phyloP scores from a whole-genome alignment of 2,329 filamentous ascomycete species.

The Colletotrichum kahawae region DNA sequence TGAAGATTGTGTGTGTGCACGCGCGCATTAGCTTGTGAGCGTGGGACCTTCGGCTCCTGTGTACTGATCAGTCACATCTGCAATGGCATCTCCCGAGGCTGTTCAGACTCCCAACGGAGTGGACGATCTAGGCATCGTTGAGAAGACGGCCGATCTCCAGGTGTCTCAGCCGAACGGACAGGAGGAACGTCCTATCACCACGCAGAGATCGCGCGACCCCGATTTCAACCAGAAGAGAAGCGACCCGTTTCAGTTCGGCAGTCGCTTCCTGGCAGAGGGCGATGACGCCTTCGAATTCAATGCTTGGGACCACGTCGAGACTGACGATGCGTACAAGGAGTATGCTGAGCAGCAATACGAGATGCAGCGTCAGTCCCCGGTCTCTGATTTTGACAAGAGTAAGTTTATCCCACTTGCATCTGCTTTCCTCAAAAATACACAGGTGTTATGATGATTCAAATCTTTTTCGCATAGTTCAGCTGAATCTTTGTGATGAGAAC shows the following conservation, averaged over 20 bases:
- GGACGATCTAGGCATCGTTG: slow-evolving; percentile 24
- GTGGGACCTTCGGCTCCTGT: background rate
- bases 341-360: slow-evolving; percentile 86
- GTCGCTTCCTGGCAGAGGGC: slow-evolving; percentile 79
- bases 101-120: background rate
- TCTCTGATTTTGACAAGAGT: slow-evolving; percentile 92
- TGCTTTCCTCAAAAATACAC: slow-evolving; percentile 2
- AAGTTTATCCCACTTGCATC: slow-evolving; percentile 37
- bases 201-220: slow-evolving; percentile 75
- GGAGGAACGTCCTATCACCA: slow-evolving; percentile 40
- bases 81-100: slow-evolving; percentile 10
- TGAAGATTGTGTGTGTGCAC: background rate
- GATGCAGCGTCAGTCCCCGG: slow-evolving; percentile 83
- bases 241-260: slow-evolving; percentile 96
- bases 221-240: slow-evolving; percentile 79
- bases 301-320: slow-evolving; percentile 97
- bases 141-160: slow-evolving; percentile 28
- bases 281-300: slow-evolving; percentile 98
- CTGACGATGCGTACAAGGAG: slow-evolving; percentile 84
- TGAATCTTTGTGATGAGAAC: slow-evolving; percentile 61
- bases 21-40: background rate
- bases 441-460: slow-evolving; percentile 31
- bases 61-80: background rate
- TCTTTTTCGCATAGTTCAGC: slow-evolving; percentile 63
- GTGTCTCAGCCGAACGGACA: slow-evolving; percentile 13